phyloP scores from a whole-genome alignment of 2,329 filamentous ascomycete genomes.

The Colletotrichum costaricense region DNA sequence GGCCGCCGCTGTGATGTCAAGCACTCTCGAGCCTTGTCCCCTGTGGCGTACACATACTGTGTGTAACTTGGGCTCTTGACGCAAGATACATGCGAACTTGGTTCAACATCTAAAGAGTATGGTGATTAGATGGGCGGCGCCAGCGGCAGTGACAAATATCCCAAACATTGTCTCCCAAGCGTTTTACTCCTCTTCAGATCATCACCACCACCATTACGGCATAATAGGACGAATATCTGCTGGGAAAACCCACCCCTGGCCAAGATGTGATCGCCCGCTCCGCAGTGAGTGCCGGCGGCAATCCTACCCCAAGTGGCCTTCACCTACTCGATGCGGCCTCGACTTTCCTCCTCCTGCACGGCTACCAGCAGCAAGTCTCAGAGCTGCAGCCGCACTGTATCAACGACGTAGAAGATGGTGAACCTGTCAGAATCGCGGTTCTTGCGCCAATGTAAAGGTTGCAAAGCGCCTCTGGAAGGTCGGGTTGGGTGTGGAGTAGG shows the following conservation, averaged over 20 bases:
- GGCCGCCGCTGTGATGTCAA: conserved; percentile 4
- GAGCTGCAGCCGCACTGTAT: conserved; percentile 26
- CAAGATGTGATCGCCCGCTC: neutral
- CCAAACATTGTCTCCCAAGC: neutral
- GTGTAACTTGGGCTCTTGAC: neutral
- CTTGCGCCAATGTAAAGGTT: neutral
- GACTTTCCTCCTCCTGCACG: conserved; percentile 16
- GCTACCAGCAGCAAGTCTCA: conserved; percentile 27
- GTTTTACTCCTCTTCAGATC: neutral
- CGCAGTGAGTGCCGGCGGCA: neutral
- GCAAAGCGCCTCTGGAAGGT: conserved; percentile 10
- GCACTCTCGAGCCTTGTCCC: neutral
- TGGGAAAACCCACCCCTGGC: conserved; percentile 1
- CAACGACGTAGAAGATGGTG: neutral
- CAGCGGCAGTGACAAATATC: neutral
- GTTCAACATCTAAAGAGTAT: neutral
- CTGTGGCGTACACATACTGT: neutral
- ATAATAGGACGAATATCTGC: neutral
- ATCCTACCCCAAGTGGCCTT: conserved; percentile 12
- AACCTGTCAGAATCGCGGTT: neutral
- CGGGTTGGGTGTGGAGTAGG: neutral
- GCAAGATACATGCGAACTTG: neutral
- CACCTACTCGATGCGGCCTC: neutral
- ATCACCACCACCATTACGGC: neutral
- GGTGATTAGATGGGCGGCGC: neutral